Conservation (phyloP, 805 yeast genomes). For the Saturnispora ahearnii region DNA sequence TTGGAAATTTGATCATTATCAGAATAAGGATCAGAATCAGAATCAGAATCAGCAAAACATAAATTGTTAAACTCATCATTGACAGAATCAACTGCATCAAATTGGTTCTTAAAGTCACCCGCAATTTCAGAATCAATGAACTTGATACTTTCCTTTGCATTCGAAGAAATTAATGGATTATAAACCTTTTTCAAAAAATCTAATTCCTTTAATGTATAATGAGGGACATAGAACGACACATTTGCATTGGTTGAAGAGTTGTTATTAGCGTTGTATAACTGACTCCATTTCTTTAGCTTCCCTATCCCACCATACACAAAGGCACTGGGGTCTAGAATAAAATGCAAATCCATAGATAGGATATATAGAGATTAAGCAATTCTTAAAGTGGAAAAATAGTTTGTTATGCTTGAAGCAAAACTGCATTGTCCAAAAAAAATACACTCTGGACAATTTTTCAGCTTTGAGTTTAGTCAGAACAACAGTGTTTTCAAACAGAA, state of each 20-base stretch:
- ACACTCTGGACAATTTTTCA: not conserved
- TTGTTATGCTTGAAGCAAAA: not conserved
- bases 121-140: slow-evolving; percentile 39
- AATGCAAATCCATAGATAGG: slow-evolving; percentile 17
- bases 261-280: not conserved
- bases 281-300: slow-evolving; percentile 54
- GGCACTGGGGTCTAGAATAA: slow-evolving; percentile 61
- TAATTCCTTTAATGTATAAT: slow-evolving; percentile 50
- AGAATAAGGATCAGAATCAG: not conserved
- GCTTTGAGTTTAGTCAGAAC: too few relatives aligned
- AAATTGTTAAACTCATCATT: slow-evolving; percentile 11
- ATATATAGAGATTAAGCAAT: not conserved
- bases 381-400: not conserved
- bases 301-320: slow-evolving; percentile 57
- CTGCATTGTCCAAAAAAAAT: not conserved
- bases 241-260: slow-evolving; percentile 23
- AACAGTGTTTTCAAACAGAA: too few relatives aligned
- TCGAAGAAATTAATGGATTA: slow-evolving; percentile 45
- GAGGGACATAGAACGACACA: slow-evolving; percentile 41
- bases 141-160: slow-evolving; percentile 55
- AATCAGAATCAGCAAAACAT: slow-evolving; percentile 7
- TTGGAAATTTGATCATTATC: not conserved
- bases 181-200: slow-evolving; percentile 48
- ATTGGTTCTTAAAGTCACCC: not conserved
- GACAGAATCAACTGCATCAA: not conserved